Evolutionary conservation across 371 early-diverging fungal species (phyloP).

Genomic region (Batkoa obscura): DNA sequence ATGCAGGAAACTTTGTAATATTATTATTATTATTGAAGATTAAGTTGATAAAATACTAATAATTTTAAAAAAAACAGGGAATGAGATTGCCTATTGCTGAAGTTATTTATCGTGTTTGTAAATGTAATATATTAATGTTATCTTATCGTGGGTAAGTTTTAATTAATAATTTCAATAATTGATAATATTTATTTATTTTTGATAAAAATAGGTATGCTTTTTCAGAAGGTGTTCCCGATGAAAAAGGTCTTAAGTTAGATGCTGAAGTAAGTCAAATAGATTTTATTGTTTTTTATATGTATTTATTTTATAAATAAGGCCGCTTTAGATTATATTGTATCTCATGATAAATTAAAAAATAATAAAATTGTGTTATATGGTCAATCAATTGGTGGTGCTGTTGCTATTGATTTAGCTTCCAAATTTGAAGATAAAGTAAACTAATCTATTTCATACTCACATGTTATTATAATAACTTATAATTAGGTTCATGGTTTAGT

Average conservation of each 20-base stretch:
- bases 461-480: neutral
- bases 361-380: constrained; percentile 75
- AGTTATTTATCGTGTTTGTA: constrained; percentile 31
- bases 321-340: constrained; percentile 55
- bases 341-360: constrained; percentile 44
- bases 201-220: constrained; percentile 48
- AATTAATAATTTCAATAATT: no score
- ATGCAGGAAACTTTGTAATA: constrained; percentile 85
- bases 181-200: neutral
- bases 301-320: constrained; percentile 26
- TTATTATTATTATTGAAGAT: no score
- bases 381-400: constrained; percentile 95
- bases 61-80: no score
- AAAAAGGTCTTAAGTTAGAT: constrained; percentile 73
- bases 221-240: constrained; percentile 67
- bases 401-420: constrained; percentile 69
- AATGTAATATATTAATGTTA: constrained; percentile 79
- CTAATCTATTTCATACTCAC: no score
- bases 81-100: constrained; percentile 76
- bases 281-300: neutral
- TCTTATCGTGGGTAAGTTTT: constrained; percentile 73
- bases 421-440: constrained; percentile 38
- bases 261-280: constrained; percentile 34
- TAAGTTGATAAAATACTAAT: neutral
- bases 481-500: constrained; percentile 54